These are phyloP conservation scores for Cladosporium sp. DNA, from an alignment of 2,329 filamentous ascomycete species.

Conservation along the genomic window DNA sequence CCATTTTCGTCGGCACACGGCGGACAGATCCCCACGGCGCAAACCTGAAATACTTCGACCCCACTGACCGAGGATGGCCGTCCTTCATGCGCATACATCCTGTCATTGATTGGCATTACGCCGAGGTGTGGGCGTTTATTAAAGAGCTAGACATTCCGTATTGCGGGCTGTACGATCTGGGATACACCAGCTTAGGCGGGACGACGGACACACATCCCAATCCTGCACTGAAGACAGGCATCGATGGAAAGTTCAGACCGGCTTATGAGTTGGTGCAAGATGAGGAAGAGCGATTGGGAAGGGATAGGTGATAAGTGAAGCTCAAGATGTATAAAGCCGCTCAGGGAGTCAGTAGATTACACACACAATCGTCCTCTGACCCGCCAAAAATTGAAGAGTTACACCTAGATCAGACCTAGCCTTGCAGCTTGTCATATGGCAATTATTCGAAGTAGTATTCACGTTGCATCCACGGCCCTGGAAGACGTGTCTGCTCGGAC, in stretches of 20 bases:
- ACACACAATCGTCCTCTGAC: too few species aligned
- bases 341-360: too few species aligned
- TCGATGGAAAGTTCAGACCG: slow-evolving; percentile 52
- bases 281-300: slow-evolving; percentile 69
- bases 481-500: too few species aligned
- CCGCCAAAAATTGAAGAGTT: too few species aligned
- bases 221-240: slow-evolving; percentile 54
- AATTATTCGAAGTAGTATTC: too few species aligned
- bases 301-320: slow-evolving; percentile 35
- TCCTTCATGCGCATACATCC: slow-evolving; percentile 88
- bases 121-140: slow-evolving; percentile 89
- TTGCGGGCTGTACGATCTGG: slow-evolving; percentile 78
- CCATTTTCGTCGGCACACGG: slow-evolving; percentile 81
- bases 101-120: slow-evolving; percentile 95
- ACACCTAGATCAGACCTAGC: too few species aligned
- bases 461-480: too few species aligned
- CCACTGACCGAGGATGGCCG: slow-evolving; percentile 86
- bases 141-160: slow-evolving; percentile 73
- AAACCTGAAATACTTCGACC: slow-evolving; percentile 72
- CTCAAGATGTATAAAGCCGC: background rate
- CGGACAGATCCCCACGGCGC: slow-evolving; percentile 88
- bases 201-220: slow-evolving; percentile 86
- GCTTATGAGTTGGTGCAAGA: slow-evolving; percentile 72
- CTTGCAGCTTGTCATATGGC: too few species aligned
- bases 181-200: slow-evolving; percentile 89